A percentile compares a stretch with the other conserved stretches of the same genome.
phyloP scores from a whole-genome alignment of 805 yeast genomes.

The Metschnikowia dekortorum region DNA sequence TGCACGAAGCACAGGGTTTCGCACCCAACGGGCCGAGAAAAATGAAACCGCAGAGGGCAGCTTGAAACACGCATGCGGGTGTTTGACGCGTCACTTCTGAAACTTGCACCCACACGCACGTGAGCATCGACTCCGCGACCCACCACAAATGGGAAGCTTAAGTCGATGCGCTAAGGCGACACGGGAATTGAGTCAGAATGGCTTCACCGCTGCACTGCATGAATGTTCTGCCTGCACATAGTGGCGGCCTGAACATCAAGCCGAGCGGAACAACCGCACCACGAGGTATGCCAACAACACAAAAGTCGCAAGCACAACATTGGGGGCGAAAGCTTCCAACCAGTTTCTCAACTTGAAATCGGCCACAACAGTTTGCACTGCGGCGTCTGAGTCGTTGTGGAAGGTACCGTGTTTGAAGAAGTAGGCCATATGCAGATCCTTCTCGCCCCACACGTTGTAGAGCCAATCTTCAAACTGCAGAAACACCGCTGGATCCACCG shows the following conservation, averaged over 20 bases:
- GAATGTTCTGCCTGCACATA: background rate
- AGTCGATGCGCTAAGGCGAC: too few species aligned
- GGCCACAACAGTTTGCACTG: conserved; percentile 13
- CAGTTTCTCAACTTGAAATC: conserved; percentile 13
- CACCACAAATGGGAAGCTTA: too few species aligned
- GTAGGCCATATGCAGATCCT: conserved; percentile 65
- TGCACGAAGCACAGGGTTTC: too few species aligned
- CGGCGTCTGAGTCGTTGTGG: conserved; percentile 27
- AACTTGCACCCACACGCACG: too few species aligned
- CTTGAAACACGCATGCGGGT: too few species aligned
- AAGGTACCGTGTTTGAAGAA: conserved; percentile 58
- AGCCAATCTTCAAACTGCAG: conserved; percentile 71
- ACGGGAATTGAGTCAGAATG: too few species aligned
- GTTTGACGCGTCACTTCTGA: too few species aligned
- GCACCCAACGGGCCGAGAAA: too few species aligned
- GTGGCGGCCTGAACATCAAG: background rate
- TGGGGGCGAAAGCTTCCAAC: conserved; percentile 11
- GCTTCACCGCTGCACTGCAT: too few species aligned
- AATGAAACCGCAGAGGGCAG: too few species aligned
- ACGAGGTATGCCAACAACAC: background rate
- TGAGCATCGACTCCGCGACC: too few species aligned
- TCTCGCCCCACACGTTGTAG: conserved; percentile 64
- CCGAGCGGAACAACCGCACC: background rate
- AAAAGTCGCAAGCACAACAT: conserved; percentile 5
- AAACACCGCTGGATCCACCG: conserved; percentile 38